These are phyloP conservation scores for Gigaspora rosea DNA, from an alignment of 192 early-diverging fungal genomes.

Conservation along the genomic window DNA sequence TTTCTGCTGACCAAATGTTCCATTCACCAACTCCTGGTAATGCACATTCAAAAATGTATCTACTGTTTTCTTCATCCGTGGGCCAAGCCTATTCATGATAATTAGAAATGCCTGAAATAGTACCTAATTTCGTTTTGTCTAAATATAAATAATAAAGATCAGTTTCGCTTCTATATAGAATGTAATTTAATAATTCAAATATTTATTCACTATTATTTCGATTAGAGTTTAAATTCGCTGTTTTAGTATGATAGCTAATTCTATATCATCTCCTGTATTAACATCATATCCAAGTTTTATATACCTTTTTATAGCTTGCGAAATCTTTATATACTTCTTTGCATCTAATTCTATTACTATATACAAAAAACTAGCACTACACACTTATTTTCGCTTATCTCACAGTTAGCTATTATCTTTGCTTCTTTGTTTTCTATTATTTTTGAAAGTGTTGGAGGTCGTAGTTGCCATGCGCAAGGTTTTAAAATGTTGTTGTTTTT, in stretches of 20 bases:
- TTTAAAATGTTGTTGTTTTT: too few relatives aligned
- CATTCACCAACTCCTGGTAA: neutral
- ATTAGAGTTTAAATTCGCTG: neutral
- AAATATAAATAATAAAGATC: neutral
- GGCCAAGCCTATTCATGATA: neutral
- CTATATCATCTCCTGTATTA: neutral
- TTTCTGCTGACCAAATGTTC: neutral
- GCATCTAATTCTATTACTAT: too few relatives aligned
- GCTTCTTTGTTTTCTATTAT: too few relatives aligned
- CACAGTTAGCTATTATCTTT: too few relatives aligned
- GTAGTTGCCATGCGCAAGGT: too few relatives aligned
- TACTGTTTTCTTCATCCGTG: too few relatives aligned
- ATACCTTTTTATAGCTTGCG: neutral
- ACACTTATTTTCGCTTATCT: too few relatives aligned
- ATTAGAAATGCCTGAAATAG: neutral
- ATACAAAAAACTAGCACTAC: too few relatives aligned
- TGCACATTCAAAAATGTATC: neutral
- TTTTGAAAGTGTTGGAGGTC: too few relatives aligned
- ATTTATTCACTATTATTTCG: neutral
- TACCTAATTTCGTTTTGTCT: slow-evolving; percentile 3
- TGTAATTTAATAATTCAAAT: neutral
- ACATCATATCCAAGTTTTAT: neutral
- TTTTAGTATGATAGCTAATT: neutral
- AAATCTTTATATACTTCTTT: too few relatives aligned
- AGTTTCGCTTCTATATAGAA: too few relatives aligned